Evolutionary conservation across 495 filamentous ascomycete species (phyloP), one percentile per base, ranked within the genome.

Genomic region (Pseudomonodictys pantanalensis): DNA sequence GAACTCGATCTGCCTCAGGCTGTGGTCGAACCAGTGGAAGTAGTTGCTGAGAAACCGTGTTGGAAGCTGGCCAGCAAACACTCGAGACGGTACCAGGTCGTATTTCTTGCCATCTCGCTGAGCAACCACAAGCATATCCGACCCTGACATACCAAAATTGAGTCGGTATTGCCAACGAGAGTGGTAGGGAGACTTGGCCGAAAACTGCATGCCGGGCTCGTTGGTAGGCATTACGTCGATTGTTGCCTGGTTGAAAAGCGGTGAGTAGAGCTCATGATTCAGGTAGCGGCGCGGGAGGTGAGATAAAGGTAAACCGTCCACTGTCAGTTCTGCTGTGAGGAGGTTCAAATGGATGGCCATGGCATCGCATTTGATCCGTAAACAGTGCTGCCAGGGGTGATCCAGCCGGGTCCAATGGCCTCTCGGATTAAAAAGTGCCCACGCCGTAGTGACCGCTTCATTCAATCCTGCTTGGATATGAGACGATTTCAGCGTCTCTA

Each of bases 11-110:
- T 56, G 38, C 0, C 68, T 62, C 0, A 70, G 76, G 3, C 57
- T 47, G 3, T 84, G 7, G 44, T 86, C 69, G 3, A 86, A 64
- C 85, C 85, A 88, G 57, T 88, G 84, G 0, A 79, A 65, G 56
- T 73, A 82, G 22, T 79, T 61, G 4, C 75, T 44, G 3, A 79
- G 52, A 20, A 87, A 77, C 0, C 68, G 54, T 0, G 20, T 42
- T 8, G 85, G 82, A 15, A 87, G 69, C 43, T 76, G 76, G 0
- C 56, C 66, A 0, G 17, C 12, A 7, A 87, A 73, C 17, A 76
- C 30, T 11, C 65, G 12, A 2, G 53, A 32, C 0, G 82, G 78
- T 6, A 87, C 54, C 0, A 82, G 62, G 61, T 86, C 80, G 4
- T 73, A 72, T 0, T 55, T 50, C 3, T 62, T 56, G 3, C 23